phyloP scores from a whole-genome alignment of 352 stramenopile species.

The Pythium periplocum region DNA sequence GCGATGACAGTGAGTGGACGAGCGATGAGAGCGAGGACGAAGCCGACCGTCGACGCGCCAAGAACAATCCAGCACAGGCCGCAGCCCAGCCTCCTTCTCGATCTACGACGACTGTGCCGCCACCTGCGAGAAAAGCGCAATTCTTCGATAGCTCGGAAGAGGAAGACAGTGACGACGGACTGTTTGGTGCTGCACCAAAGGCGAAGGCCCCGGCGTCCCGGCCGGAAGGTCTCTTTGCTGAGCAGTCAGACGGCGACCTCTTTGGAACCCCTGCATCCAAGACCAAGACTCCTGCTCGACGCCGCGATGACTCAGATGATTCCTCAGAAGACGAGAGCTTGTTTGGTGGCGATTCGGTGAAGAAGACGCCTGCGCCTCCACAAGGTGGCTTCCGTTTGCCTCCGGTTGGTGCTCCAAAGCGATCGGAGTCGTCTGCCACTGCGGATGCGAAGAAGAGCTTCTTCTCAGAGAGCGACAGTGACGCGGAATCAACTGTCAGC shows the following conservation, averaged over 20 bases:
- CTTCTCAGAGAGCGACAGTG: slow-evolving; percentile 39
- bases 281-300: slow-evolving; percentile 3
- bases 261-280: slow-evolving; percentile 15
- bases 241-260: slow-evolving; percentile 31
- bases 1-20: slow-evolving; percentile 43
- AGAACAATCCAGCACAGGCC: slow-evolving; percentile 5
- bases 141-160: slow-evolving; percentile 60
- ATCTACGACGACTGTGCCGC: not conserved
- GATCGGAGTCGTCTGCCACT: not conserved
- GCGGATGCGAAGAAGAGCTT: slow-evolving; percentile 15
- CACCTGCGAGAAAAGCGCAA: slow-evolving; percentile 25
- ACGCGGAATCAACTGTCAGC: slow-evolving; percentile 42
- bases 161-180: slow-evolving; percentile 46
- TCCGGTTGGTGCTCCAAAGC: not conserved
- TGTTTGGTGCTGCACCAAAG: slow-evolving; percentile 41
- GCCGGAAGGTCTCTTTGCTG: slow-evolving; percentile 35
- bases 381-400: slow-evolving; percentile 30
- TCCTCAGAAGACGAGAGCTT: slow-evolving; percentile 14
- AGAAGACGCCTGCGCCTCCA: slow-evolving; percentile 2
- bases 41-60: slow-evolving; percentile 1
- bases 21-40: slow-evolving; percentile 38
- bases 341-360: slow-evolving; percentile 16
- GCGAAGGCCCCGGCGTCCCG: slow-evolving; percentile 2
- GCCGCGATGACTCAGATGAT: slow-evolving; percentile 19
- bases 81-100: slow-evolving; percentile 1